Conservation (phyloP, 345 rosid genomes). For the Rubroshorea leprosula region DNA sequence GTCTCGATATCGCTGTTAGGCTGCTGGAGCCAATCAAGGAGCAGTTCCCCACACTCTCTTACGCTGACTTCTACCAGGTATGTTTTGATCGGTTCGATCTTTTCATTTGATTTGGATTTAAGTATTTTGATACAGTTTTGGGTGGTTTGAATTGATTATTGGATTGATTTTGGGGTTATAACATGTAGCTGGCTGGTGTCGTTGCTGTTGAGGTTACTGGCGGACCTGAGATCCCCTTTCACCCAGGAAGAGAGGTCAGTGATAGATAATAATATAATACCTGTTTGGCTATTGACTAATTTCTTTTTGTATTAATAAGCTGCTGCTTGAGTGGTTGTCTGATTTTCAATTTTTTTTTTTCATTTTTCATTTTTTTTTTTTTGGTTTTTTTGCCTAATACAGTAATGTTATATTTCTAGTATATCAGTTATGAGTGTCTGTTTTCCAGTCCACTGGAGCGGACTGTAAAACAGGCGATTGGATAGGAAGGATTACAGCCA, state of each 20-base stretch:
- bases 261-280: neutral
- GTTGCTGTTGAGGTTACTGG: constrained; percentile 92
- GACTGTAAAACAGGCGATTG: too few relatives aligned
- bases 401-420: too few relatives aligned
- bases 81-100: neutral
- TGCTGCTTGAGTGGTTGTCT: neutral
- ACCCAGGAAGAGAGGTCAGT: constrained; percentile 89
- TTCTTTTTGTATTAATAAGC: neutral
- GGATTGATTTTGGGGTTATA: constrained; percentile 1
- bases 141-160: neutral
- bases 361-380: too few relatives aligned
- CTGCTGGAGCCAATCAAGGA: constrained; percentile 80
- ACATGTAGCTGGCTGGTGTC: constrained; percentile 76
- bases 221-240: constrained; percentile 96
- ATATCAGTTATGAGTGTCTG: too few relatives aligned
- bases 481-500: too few relatives aligned
- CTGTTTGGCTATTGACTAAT: too few relatives aligned
- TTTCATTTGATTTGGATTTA: neutral
- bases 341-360: neutral
- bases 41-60: constrained; percentile 63
- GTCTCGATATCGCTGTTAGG: constrained; percentile 79
- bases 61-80: constrained; percentile 88
- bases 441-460: too few relatives aligned
- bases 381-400: too few relatives aligned
- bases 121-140: neutral